A percentile compares a stretch with the other conserved stretches of the same genome.
These are phyloP conservation scores for Cynanchum wilfordii DNA, from an alignment of 257 asterid genomes.

Conservation along the genomic window DNA sequence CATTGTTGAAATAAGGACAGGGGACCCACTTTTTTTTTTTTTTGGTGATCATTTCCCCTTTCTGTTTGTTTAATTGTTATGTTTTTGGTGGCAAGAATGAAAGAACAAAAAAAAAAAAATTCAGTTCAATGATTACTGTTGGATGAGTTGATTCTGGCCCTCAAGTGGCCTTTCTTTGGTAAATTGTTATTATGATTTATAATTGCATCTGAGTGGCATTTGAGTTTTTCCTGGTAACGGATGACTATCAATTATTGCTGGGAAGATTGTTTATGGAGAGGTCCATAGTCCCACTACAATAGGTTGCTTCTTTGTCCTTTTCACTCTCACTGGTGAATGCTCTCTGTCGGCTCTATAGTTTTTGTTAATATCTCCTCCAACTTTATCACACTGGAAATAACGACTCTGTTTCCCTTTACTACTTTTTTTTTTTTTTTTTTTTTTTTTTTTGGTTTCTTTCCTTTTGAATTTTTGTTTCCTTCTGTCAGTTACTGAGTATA, in stretches of 20 bases:
- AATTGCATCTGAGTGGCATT: slow-evolving; percentile 43
- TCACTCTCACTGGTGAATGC: slow-evolving; percentile 29
- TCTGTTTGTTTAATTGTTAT: slow-evolving; percentile 10
- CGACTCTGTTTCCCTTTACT: slow-evolving; percentile 21
- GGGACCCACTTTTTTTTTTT: slow-evolving; percentile 32
- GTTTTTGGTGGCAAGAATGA: slow-evolving; percentile 9
- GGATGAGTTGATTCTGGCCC: slow-evolving; percentile 29
- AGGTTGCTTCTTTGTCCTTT: slow-evolving; percentile 41
- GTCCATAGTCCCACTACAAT: slow-evolving; percentile 50
- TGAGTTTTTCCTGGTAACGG: slow-evolving; percentile 39
- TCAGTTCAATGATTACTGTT: slow-evolving; percentile 22
- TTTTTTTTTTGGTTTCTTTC: slow-evolving; percentile 12
- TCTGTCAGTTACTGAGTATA: neutral
- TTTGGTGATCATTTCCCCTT: slow-evolving; percentile 21
- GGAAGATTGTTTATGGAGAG: slow-evolving; percentile 44
- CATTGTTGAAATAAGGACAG: slow-evolving; percentile 34
- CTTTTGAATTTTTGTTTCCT: slow-evolving; percentile 5
- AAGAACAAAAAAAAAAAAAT: neutral
- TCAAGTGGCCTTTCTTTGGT: slow-evolving; percentile 12
- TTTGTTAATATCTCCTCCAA: slow-evolving; percentile 17
- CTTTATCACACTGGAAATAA: slow-evolving; percentile 30
- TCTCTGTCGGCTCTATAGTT: slow-evolving; percentile 23
- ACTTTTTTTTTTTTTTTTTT: slow-evolving; percentile 11
- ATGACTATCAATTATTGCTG: slow-evolving; percentile 43
- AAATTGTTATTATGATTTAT: slow-evolving; percentile 29